Base-by-base conservation (phyloP, 2,329 filamentous ascomycete genomes). In the Hypoxylon sp. region DNA sequence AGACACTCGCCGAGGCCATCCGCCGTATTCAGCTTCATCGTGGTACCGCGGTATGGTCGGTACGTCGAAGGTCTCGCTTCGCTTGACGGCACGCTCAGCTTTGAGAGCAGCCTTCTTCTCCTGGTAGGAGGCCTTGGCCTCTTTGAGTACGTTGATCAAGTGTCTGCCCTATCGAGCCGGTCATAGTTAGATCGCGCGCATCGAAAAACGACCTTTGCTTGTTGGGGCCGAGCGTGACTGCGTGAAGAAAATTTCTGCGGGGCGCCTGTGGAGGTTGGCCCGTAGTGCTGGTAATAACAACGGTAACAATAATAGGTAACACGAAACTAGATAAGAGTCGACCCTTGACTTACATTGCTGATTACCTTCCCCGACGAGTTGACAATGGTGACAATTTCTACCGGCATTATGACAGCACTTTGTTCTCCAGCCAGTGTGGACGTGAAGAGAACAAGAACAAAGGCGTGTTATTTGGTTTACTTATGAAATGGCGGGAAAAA, bases 101-200 rank as follows among this genome's bases (percentile, higher is more conserved):
- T 89, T 89, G 73, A 97, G 86, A 71, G 94, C 89, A 5, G 92
- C 91, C 78, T 96, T 97, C 76, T 92, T 92, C 75, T 97, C 93
- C 61, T 90, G 87, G 80, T 98, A 98, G 63, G 92, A 92, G 57
- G 90, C 88, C 77, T 93, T 93, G 69, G 94, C 95, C 77, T 97
- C 94, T 78, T 93, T 97, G 85, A 97, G 96, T 75, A 97, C 91
- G 76, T 89, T 90, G 75, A 96, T 87, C 23, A 98, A 84, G 73
- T 97, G 92, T 81, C 96, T 97, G 75, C 93, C 93, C 93, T 96
- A 75, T 62, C 34, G 47, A 59, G 52, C 14, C 16, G 9, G 56
- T 19, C 16, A 45, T 59, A 64, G 55, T 65, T 65, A 67, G 61
- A 23, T 52, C 47, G 14, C 21, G 23, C 52, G 23, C 37, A 47